Percentiles rank a stretch among this genome's conserved stretches.
Evolutionary conservation across 768 basidiomycete genomes (phyloP).

Genomic region (Phanerochaete sordida): DNA sequence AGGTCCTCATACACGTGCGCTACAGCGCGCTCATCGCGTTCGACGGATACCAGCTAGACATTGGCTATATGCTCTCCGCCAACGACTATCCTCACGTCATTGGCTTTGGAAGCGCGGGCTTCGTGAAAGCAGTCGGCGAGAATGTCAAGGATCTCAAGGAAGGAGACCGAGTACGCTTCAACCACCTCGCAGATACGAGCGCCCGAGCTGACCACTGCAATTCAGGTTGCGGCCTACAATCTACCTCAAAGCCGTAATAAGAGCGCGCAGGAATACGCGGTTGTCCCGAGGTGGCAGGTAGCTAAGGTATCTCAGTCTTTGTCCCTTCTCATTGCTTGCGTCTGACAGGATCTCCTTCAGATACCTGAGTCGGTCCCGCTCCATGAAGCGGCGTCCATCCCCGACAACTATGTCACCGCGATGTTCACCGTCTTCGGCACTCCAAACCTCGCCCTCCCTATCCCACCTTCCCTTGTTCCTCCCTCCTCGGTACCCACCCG

Average conservation of each 20-base stretch:
- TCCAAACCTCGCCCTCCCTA: background rate
- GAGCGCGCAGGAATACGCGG: conserved; percentile 1
- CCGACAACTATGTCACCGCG: background rate
- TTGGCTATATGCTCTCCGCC: background rate
- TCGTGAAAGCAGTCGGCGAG: background rate
- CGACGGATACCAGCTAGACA: background rate
- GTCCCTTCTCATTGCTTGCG: background rate
- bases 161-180: background rate
- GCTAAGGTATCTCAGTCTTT: background rate
- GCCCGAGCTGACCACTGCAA: background rate
- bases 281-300: background rate
- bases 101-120: background rate
- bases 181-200: background rate
- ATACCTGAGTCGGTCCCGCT: background rate
- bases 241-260: background rate
- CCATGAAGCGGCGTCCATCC: background rate
- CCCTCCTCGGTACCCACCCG: background rate
- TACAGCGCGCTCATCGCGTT: background rate
- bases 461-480: background rate
- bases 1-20: conserved; percentile 1
- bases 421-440: background rate
- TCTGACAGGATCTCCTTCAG: background rate
- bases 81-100: background rate
- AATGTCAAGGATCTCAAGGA: background rate
- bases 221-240: background rate